Evolutionary conservation across 768 basidiomycete genomes (phyloP), one percentile per base, ranked within the genome.

Genomic region (Solioccasus polychromus): DNA sequence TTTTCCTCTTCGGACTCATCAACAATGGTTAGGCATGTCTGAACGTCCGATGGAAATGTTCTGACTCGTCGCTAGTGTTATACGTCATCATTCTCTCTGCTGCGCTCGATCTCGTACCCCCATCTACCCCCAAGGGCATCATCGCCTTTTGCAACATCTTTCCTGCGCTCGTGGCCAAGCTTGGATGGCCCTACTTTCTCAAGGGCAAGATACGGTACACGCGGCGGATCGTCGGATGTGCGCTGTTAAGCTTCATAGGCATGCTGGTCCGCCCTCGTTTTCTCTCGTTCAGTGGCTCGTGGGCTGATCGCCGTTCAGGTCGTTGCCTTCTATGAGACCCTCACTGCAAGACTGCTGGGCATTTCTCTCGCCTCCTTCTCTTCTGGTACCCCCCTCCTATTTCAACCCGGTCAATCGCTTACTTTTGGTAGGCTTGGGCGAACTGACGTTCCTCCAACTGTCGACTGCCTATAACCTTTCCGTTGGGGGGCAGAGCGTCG

Each of bases 31-130:
- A 46, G 46, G 18, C 19, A 10, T 14, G 9, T 5, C 6, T 26
- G 25, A 8, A 22, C 17, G 19, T 24, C 28, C 38, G 5, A 17
- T 31, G 8, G 26, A 26, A 26, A 11, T 26, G 26, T n/a, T n/a
- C n/a, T 23, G 26, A 22, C 22, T 2, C 12, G 35, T 5, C 18
- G 47, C 0, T 51, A 92, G 92, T 96, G 5, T 74, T 95, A 45
- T 96, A 98, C 68, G 95, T 99, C 29, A 88, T 98, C 50, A 96
- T 98, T 50, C 79, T 99, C 17, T 95, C 92, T 2, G 95, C 95
- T 6, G 96, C 96, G 2, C 73, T 97, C 4, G 96, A 99, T 60
- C 78, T 99, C 3, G 93, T 96, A 2, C 88, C 92, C 8, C 83
- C 90, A 2, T 78, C 85, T 2, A 95, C 92, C 0, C 94, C 95